phyloP scores from a whole-genome alignment of 257 asterid species.

The Solanum stenotomum region DNA sequence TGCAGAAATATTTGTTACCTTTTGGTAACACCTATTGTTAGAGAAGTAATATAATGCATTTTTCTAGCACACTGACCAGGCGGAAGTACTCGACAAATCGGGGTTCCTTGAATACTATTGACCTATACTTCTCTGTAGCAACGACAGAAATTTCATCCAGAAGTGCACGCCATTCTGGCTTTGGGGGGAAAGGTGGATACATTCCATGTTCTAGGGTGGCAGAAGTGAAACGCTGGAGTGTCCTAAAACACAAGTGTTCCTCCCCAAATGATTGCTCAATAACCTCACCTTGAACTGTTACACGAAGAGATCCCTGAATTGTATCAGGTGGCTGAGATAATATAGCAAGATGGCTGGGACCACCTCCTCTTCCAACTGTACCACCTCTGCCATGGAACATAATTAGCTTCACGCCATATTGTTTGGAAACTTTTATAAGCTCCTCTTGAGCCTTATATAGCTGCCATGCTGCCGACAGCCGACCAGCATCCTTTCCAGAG shows the following conservation, averaged over 20 bases:
- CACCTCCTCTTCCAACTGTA: constrained; percentile 55
- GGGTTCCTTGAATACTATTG: constrained; percentile 42
- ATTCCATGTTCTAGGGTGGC: constrained; percentile 50
- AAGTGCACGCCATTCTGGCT: constrained; percentile 48
- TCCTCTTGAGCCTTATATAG: constrained; percentile 50
- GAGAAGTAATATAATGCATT: background rate
- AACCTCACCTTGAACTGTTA: constrained; percentile 51
- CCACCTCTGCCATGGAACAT: constrained; percentile 63
- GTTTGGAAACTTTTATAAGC: constrained; percentile 38
- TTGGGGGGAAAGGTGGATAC: constrained; percentile 46
- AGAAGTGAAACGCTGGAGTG: constrained; percentile 46
- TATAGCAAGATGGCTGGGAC: constrained; percentile 56
- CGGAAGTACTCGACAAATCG: constrained; percentile 53
- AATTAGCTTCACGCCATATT: constrained; percentile 38
- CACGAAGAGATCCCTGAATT: constrained; percentile 42
- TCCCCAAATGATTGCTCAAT: constrained; percentile 51
- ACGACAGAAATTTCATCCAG: constrained; percentile 35
- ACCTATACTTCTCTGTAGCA: constrained; percentile 38
- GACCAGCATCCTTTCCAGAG: constrained; percentile 56
- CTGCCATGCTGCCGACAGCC: constrained; percentile 52
- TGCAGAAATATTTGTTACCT: background rate
- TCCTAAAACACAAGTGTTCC: constrained; percentile 43
- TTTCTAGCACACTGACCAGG: constrained; percentile 21
- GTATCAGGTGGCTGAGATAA: constrained; percentile 55
- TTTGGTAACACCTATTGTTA: background rate